These are phyloP conservation scores for Paraphaeosphaeria minitans DNA, from an alignment of 2,329 filamentous ascomycete genomes.

Conservation along the genomic window DNA sequence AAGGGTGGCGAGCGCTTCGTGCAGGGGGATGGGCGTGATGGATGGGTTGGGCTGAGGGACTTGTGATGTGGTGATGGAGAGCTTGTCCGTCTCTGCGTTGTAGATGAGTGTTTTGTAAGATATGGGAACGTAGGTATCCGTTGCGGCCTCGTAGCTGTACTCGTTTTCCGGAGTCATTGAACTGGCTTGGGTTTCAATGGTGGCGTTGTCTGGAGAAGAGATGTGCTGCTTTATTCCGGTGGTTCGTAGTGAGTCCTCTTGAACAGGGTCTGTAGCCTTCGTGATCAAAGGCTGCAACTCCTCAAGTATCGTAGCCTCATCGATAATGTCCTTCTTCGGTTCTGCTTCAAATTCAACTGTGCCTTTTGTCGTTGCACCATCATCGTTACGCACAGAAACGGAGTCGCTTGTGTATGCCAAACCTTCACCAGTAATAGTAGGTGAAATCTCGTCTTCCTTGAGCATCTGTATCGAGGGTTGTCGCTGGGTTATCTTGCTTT, in stretches of 20 bases:
- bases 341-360: not conserved
- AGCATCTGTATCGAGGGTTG: constrained; percentile 11
- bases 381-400: not conserved
- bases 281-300: not conserved
- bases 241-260: not conserved
- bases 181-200: constrained; percentile 29
- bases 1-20: constrained; percentile 35
- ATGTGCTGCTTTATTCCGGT: not conserved
- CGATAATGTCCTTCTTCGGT: not conserved
- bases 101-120: constrained; percentile 22
- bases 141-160: constrained; percentile 31
- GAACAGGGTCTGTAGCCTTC: not conserved
- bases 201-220: not conserved
- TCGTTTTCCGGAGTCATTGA: not conserved
- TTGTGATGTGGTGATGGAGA: constrained; percentile 13
- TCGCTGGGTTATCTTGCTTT: not conserved
- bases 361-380: not conserved
- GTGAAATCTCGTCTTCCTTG: constrained; percentile 15
- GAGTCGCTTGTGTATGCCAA: not conserved
- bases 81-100: constrained; percentile 2
- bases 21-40: constrained; percentile 28
- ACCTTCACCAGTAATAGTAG: not conserved
- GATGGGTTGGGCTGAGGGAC: constrained; percentile 11
- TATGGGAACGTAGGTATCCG: constrained; percentile 31
- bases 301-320: not conserved